A percentile compares a stretch with the other conserved stretches of the same genome.
Evolutionary conservation across 2,329 filamentous ascomycete genomes (phyloP).

Genomic region (Sporothrix dimorphospora): DNA sequence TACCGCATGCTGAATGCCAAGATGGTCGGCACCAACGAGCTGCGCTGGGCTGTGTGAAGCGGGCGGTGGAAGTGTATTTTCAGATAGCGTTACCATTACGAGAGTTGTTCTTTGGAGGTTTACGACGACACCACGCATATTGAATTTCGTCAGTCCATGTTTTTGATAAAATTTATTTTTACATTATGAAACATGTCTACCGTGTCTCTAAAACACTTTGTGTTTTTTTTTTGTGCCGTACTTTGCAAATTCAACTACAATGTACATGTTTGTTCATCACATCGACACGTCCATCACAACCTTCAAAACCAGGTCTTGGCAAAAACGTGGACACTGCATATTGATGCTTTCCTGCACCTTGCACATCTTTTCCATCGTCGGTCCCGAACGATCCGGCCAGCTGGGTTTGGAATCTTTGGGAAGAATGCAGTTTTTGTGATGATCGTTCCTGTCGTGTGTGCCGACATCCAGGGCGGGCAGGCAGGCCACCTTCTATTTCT

Average conservation of each 20-base stretch:
- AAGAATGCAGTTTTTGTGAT: neutral
- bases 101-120: too few relatives aligned
- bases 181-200: too few relatives aligned
- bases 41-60: slow-evolving; percentile 24
- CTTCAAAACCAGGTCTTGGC: neutral
- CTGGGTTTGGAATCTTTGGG: neutral
- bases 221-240: too few relatives aligned
- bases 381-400: neutral
- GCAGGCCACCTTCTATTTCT: neutral
- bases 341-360: neutral
- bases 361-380: neutral
- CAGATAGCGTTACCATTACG: neutral
- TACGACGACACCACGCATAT: too few relatives aligned
- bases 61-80: neutral
- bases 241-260: too few relatives aligned
- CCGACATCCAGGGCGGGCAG: neutral
- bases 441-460: neutral
- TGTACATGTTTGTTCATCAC: too few relatives aligned
- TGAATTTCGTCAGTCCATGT: too few relatives aligned
- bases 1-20: slow-evolving; percentile 18
- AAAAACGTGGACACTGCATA: neutral
- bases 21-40: slow-evolving; percentile 21
- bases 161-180: too few relatives aligned
- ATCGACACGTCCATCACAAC: too few relatives aligned
- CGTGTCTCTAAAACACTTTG: too few relatives aligned